phyloP scores from a whole-genome alignment of 2,329 filamentous ascomycete species.

The Stagonosporopsis vannaccii region DNA sequence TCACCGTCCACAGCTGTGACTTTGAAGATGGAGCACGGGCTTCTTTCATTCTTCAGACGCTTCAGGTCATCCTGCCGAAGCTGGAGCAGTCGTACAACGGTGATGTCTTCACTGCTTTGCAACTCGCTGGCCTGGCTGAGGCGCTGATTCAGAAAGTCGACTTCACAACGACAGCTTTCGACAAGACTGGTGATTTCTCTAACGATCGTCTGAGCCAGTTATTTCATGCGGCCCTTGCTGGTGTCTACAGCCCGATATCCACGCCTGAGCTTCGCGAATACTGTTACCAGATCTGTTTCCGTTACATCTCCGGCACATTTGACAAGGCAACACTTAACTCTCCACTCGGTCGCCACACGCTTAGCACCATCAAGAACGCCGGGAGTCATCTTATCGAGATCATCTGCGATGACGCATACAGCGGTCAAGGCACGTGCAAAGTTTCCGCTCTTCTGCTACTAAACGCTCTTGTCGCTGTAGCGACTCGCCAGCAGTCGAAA shows the following conservation, averaged over 20 bases:
- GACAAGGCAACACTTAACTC: conserved; percentile 52
- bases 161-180: conserved; percentile 57
- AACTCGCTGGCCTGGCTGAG: conserved; percentile 79
- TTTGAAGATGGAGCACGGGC: conserved; percentile 75
- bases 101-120: conserved; percentile 72
- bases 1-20: conserved; percentile 83
- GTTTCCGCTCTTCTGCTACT: conserved; percentile 87
- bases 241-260: conserved; percentile 76
- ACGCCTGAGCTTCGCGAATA: conserved; percentile 77
- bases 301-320: conserved; percentile 76
- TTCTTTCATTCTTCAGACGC: conserved; percentile 81
- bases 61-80: conserved; percentile 88
- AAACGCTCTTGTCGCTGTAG: conserved; percentile 76
- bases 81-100: conserved; percentile 79
- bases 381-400: conserved; percentile 84
- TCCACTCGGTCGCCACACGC: conserved; percentile 56
- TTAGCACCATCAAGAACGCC: conserved; percentile 77
- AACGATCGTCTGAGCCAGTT: conserved; percentile 91
- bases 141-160: conserved; percentile 76
- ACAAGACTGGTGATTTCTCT: conserved; percentile 70
- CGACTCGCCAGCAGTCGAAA: conserved; percentile 73
- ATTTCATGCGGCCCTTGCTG: conserved; percentile 84
- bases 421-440: conserved; percentile 80
- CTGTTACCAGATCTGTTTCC: conserved; percentile 91
- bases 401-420: conserved; percentile 91